A percentile compares a stretch with the other conserved stretches of the same genome.
Evolutionary conservation across 805 yeast species (phyloP).

Genomic region (Phaffomyces opuntiae): DNA sequence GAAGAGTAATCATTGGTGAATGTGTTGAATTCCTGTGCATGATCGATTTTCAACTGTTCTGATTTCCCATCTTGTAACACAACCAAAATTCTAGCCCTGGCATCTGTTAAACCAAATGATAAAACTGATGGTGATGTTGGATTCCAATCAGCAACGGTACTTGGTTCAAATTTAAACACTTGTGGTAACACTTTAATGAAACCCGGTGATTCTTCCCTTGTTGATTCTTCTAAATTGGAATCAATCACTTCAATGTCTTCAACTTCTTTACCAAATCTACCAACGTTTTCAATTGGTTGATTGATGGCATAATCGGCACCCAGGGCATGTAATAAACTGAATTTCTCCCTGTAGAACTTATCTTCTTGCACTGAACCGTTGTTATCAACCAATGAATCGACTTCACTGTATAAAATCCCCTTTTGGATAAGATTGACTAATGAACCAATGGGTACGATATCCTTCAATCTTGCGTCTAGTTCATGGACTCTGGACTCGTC

Average conservation of each 20-base stretch:
- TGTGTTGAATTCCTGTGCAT: constrained; percentile 25
- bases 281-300: constrained; percentile 24
- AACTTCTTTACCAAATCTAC: constrained; percentile 23
- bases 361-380: constrained; percentile 26
- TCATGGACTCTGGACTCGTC: constrained; percentile 54
- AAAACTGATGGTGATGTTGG: constrained; percentile 39
- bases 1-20: constrained; percentile 6
- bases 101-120: constrained; percentile 48
- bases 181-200: constrained; percentile 34
- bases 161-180: constrained; percentile 31
- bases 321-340: constrained; percentile 50
- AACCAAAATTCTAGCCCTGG: constrained; percentile 39
- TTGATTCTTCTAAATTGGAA: constrained; percentile 1
- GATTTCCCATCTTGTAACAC: constrained; percentile 22
- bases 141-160: constrained; percentile 49
- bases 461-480: constrained; percentile 44
- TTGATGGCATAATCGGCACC: constrained; percentile 32
- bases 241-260: constrained; percentile 2
- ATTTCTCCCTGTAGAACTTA: constrained; percentile 22
- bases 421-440: constrained; percentile 77
- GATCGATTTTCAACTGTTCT: constrained; percentile 19
- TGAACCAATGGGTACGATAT: constrained; percentile 66
- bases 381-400: constrained; percentile 47
- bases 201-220: constrained; percentile 16
- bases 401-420: constrained; percentile 73